Base-by-base conservation (phyloP, 495 filamentous ascomycete species). In the Penicillium ucsense region DNA sequence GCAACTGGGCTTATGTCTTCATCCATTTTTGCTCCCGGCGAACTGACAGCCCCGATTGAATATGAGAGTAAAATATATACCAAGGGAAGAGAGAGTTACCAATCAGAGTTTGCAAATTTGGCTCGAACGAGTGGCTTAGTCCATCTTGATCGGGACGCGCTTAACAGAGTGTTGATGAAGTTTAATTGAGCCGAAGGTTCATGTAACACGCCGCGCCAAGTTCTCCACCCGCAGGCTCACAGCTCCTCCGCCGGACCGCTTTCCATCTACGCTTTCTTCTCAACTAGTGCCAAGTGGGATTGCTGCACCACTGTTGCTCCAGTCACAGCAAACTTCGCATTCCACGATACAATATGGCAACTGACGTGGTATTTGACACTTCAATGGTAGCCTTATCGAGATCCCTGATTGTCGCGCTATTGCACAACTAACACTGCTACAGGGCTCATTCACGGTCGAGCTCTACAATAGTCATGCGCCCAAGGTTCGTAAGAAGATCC, bases 401-500 rank as follows among this genome's bases (percentile, higher is more conserved):
- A 10, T 40, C 29, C 33, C 6, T 40, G 37, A 4, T 38, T 20
- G 34, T 10, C 31, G 10, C 20, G 20, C 36, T 8, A 33, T 44
- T 41, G 31, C 44, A 35, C 29, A 6, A 41, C 58, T 65, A 50
- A 70, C 50, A 10, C 11, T 29, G 8, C 35, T 6, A 0, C 50
- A 86, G 90, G 90, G 92, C 60, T 79, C 70, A 3, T 88, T 98
- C 64, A 77, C 77, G 35, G 64, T 96, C 29, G 92, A 98, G 70
- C 88, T 98, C 48, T 98, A 98, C 78, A 79, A 72, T 47, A 66
- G 77, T 46, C 85, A 89, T 66, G 84, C 86, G 1, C 86, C 86
- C 4, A 85, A 83, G 66, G 78, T 80, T 55, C 55, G 56, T 42
- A 44, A 10, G 20, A 20, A 31, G 36, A 27, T 33, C 37, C 6